Conservation (phyloP, 192 early-diverging fungal species). For the Oehlia diaphana region DNA sequence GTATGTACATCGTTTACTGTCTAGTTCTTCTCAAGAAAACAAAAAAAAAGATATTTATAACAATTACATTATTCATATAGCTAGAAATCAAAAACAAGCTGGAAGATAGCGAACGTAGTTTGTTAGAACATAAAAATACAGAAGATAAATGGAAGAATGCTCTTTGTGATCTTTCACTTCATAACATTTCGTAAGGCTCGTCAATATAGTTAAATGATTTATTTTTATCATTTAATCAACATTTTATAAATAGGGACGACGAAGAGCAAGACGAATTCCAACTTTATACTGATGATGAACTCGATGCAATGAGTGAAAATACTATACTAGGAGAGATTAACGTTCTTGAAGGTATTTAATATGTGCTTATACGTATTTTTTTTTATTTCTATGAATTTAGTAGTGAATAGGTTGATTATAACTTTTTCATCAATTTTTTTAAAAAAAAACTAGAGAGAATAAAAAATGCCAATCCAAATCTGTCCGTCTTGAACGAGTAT, state of each 20-base stretch:
- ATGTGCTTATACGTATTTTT: background rate
- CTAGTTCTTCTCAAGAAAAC: too few relatives aligned
- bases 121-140: constrained; percentile 59
- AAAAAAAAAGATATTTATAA: too few relatives aligned
- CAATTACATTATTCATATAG: constrained; percentile 27
- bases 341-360: constrained; percentile 20
- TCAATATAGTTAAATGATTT: constrained; percentile 10
- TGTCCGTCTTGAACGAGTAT: constrained; percentile 88
- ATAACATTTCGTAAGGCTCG: constrained; percentile 46
- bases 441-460: constrained; percentile 8
- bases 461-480: constrained; percentile 71
- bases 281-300: constrained; percentile 59
- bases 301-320: constrained; percentile 66
- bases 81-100: constrained; percentile 61
- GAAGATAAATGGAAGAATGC: constrained; percentile 55
- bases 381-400: too few relatives aligned
- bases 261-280: constrained; percentile 50
- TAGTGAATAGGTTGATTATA: too few relatives aligned
- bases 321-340: constrained; percentile 70
- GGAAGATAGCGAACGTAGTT: constrained; percentile 63
- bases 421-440: background rate
- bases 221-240: constrained; percentile 9
- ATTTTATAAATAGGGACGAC: constrained; percentile 29
- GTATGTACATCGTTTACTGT: constrained; percentile 35
- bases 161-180: constrained; percentile 51